Conservation (phyloP, 2,329 filamentous ascomycete species). For the Trichoderma citrinoviride region DNA sequence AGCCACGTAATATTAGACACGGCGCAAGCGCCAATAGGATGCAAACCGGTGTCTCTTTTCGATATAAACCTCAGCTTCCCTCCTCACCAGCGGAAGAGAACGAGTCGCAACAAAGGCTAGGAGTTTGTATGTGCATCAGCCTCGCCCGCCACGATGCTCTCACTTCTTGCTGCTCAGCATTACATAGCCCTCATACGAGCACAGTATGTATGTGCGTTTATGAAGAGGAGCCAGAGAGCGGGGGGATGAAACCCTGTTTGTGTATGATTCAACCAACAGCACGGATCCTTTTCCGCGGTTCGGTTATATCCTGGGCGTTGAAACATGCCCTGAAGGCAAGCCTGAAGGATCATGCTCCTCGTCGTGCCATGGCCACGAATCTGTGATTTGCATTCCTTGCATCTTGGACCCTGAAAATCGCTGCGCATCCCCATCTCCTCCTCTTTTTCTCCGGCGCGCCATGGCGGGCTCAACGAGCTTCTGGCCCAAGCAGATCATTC, state of each 20-base stretch:
- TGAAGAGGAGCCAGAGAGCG: neutral
- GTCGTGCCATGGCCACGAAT: neutral
- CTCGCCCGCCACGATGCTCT: neutral
- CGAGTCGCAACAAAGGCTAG: too few relatives aligned
- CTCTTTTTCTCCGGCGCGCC: neutral
- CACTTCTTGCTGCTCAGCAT: neutral
- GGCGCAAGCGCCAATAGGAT: too few relatives aligned
- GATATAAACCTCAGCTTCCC: too few relatives aligned
- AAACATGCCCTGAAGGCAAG: neutral
- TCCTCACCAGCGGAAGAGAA: too few relatives aligned
- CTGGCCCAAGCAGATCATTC: constrained; percentile 14
- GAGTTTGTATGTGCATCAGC: neutral
- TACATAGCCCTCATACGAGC: neutral
- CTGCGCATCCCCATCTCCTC: neutral
- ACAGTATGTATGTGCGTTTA: neutral
- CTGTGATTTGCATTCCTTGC: constrained; percentile 3
- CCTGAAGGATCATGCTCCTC: neutral
- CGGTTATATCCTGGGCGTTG: constrained; percentile 12
- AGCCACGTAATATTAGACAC: too few relatives aligned
- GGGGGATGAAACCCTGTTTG: constrained; percentile 1
- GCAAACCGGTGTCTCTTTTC: too few relatives aligned
- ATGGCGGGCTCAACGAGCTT: constrained; percentile 9
- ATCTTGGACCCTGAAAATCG: neutral
- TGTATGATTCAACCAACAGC: neutral
- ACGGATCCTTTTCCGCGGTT: neutral